Base-by-base conservation (phyloP, 2,329 filamentous ascomycete genomes). In the Exserohilum turcica region DNA sequence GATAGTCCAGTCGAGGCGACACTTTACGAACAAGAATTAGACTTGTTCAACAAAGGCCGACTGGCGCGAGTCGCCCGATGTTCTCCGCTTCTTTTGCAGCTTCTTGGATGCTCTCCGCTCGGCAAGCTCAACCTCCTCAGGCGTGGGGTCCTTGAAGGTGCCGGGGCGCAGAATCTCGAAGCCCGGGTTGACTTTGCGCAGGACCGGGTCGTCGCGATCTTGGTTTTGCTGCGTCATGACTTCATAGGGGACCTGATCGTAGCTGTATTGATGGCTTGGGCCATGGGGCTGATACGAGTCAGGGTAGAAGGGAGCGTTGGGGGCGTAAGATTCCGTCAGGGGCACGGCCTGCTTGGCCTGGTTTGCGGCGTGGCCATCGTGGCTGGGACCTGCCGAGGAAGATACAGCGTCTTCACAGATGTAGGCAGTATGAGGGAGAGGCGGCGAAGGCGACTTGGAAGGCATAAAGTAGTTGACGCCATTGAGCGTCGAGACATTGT, bases 81-180 rank as follows among this genome's bases (percentile, higher is more conserved):
- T 63, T 53, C 66, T 67, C 16, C 73, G 67, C 56, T 76, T 78
- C 70, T 79, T 79, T 54, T 78, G 76, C 3, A 78, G 68, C 54
- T 73, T 75, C 50, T 68, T 74, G 5, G 74, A 74, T 37, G 72
- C 67, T 51, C 72, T 73, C 62, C 69, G 70, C 46, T 74, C 67
- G 7, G 67, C 60, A n/a, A 65, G 38, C 48, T 67, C 58, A 51
- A 62, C 42, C 29, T 69, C 65, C 36, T 71, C 67, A 29, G 68
- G 65, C 3, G 67, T 66, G 18, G 70, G 66, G 6, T 68, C 62
- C 38, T 67, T 63, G 45, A 76, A 68, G n/a, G 73, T 76, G 48
- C 75, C 75, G 36, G 74, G 74, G 28, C 63, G 65, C 21, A 77
- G 59, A 28, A 77, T 72, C 55, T 76, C 68, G 48, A 77, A 77